Evolutionary conservation across 2,329 filamentous ascomycete genomes (phyloP).

Genomic region (Aureobasidium sp.): DNA sequence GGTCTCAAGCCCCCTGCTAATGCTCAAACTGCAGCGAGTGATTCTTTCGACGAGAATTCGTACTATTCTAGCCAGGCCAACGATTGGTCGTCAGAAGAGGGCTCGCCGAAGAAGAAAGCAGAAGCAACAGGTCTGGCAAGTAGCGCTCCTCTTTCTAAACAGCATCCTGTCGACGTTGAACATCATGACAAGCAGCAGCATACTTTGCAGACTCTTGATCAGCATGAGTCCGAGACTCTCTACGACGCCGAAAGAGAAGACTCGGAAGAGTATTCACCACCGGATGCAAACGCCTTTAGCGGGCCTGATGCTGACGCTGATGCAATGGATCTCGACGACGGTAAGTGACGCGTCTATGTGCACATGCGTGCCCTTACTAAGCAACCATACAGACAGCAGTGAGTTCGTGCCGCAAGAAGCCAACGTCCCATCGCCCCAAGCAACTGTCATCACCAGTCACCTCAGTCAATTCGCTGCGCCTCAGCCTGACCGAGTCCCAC

Average conservation of each 20-base stretch:
- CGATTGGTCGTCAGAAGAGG: conserved; percentile 58
- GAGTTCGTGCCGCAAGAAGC: conserved; percentile 15
- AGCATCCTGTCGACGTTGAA: not conserved
- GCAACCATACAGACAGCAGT: conserved; percentile 16
- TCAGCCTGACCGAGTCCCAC: conserved; percentile 63
- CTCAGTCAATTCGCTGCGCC: conserved; percentile 58
- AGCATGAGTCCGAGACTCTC: conserved; percentile 9
- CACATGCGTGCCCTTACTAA: conserved; percentile 18
- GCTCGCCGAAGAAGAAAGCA: conserved; percentile 18
- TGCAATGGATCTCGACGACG: conserved; percentile 16
- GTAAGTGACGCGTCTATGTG: conserved; percentile 19
- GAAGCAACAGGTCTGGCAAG: conserved; percentile 7
- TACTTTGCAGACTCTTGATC: not conserved
- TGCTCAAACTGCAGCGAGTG: conserved; percentile 59
- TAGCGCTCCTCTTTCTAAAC: conserved; percentile 9
- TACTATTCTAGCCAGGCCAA: conserved; percentile 84
- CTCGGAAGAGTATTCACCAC: conserved; percentile 41
- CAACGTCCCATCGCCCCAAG: conserved; percentile 36
- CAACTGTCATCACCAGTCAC: conserved; percentile 64
- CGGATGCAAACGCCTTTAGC: conserved; percentile 33
- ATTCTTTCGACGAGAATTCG: conserved; percentile 86
- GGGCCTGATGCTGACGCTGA: conserved; percentile 15
- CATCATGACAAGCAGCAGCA: conserved; percentile 10
- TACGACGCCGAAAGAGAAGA: conserved; percentile 30
- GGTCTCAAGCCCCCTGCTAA: conserved; percentile 48